phyloP scores from a whole-genome alignment of 2,329 filamentous ascomycete genomes.

The Cryphonectria nitschkei region DNA sequence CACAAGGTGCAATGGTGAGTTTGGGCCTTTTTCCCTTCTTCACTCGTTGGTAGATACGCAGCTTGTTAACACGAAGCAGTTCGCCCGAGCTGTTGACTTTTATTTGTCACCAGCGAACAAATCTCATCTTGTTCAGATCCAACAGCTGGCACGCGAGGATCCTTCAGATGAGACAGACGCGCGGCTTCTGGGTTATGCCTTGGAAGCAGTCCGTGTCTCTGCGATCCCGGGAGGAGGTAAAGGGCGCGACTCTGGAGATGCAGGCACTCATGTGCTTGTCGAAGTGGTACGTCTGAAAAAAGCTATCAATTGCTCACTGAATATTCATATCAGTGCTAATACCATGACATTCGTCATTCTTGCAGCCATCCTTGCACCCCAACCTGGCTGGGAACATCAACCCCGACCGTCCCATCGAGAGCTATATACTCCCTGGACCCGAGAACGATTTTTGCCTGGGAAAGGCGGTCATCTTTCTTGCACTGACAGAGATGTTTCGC shows the following conservation, averaged over 20 bases:
- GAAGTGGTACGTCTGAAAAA: conserved; percentile 56
- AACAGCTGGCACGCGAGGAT: conserved; percentile 59
- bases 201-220: conserved; percentile 73
- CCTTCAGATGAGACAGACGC: conserved; percentile 62
- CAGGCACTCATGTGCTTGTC: conserved; percentile 65
- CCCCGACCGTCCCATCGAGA: conserved; percentile 64
- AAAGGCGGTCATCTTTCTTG: conserved; percentile 61
- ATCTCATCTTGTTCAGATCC: conserved; percentile 62
- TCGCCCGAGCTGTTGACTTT: conserved; percentile 74
- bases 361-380: conserved; percentile 59
- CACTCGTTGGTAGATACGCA: background rate
- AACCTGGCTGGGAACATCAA: conserved; percentile 59
- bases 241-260: conserved; percentile 36
- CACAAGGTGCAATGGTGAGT: conserved; percentile 67
- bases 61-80: conserved; percentile 45
- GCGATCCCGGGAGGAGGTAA: conserved; percentile 46
- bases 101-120: conserved; percentile 64
- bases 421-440: conserved; percentile 67
- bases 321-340: background rate
- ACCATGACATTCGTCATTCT: conserved; percentile 44
- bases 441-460: conserved; percentile 68
- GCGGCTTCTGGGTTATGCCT: conserved; percentile 68
- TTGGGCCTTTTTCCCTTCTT: too few relatives aligned
- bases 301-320: conserved; percentile 1
- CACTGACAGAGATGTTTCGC: conserved; percentile 70